Base-by-base conservation (phyloP, 345 rosid genomes). In the Euphorbia tirucalli region DNA sequence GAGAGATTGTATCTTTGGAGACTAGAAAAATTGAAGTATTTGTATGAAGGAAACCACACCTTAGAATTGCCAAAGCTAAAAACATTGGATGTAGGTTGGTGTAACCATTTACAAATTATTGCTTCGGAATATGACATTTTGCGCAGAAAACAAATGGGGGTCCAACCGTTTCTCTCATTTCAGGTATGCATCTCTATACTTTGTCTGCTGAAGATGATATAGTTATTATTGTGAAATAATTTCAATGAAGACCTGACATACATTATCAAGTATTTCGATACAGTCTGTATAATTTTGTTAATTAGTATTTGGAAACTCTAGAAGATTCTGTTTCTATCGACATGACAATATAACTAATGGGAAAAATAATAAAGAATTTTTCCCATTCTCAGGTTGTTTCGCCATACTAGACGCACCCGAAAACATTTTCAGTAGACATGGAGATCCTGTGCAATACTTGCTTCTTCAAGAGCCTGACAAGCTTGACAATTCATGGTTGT, bases 1-100 rank as follows among this genome's bases (percentile, higher is more conserved):
- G 43, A 28, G n/a, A 24, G 2, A 25, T 22, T 77, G 7, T 1
- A 0, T 0, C 69, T 72, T 4, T 0, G 0, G 24, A 21, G 5
- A 8, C 11, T 77, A 25, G 57, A 77, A 3, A 11, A 55, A n/a
- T 59, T 71, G 15, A 48, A 28, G 32, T 54, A 35, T 19, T 75
- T 82, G 48, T 77, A 49, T 41, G 35, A 71, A 2, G 68, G 60
- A 2, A 13, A 0, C 9, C 74, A 74, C 54, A 61, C 28, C 3
- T 15, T 32, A 13, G 75, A 71, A 27, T 79, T 72, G 46, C 73
- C 77, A 14, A 27, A 24, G 27, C 49, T 79, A 11, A 2, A 64
- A 41, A 64, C 1, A 4, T n/a, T 73, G 16, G 0, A 4, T 15
- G 48, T 65, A 13, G 13, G 0, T 50, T n/a, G 0, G 48, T 74